Percentiles rank a stretch among this genome's conserved stretches.
Evolutionary conservation across 257 asterid species (phyloP).

Genomic region (Anisodus tanguticus): DNA sequence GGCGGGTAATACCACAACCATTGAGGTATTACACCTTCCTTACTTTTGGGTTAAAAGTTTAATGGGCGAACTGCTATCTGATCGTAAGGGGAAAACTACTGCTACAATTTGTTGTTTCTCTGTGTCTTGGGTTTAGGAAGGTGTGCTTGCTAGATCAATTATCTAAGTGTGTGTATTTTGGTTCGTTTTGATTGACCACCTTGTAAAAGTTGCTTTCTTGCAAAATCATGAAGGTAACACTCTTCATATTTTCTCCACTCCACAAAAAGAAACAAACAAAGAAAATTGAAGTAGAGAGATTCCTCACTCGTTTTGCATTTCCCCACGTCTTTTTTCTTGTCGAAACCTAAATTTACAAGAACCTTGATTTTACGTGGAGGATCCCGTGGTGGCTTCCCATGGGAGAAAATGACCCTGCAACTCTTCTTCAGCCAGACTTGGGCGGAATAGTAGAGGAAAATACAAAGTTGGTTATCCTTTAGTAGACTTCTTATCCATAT

Average conservation of each 20-base stretch:
- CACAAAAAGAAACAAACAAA: background rate
- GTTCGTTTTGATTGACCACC: background rate
- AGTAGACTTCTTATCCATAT: background rate
- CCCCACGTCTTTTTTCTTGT: background rate
- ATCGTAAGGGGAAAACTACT: background rate
- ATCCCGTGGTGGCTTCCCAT: constrained; percentile 15
- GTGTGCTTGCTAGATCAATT: constrained; percentile 7
- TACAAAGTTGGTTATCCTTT: background rate
- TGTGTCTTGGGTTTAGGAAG: background rate
- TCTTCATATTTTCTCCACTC: background rate
- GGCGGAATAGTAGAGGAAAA: background rate
- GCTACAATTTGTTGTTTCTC: background rate
- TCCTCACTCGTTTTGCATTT: background rate
- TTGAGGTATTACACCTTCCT: constrained; percentile 64
- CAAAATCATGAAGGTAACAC: constrained; percentile 17
- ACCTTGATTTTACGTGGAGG: constrained; percentile 5
- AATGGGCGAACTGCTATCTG: background rate
- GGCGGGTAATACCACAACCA: constrained; percentile 88
- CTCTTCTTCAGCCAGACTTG: background rate
- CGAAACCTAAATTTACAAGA: background rate
- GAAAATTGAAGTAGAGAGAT: constrained; percentile 3
- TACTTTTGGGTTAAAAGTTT: background rate
- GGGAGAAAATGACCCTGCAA: background rate
- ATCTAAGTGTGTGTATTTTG: background rate
- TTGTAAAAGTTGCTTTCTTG: background rate